Conservation (phyloP, 768 basidiomycete species). For the Amanita molliuscula region DNA sequence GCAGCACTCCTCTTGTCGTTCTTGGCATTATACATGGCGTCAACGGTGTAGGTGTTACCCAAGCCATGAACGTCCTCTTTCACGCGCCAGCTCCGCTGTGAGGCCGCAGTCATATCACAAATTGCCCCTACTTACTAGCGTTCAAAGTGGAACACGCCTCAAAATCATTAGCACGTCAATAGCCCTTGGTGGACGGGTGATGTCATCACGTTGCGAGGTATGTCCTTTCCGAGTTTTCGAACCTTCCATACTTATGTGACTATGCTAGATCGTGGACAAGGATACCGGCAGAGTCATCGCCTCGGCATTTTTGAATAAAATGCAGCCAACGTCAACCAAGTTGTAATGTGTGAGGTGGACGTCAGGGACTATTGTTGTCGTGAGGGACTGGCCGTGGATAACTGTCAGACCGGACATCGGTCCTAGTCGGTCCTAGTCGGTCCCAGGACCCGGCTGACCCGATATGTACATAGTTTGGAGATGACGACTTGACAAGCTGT, state of each 20-base stretch:
- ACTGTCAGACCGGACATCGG: neutral
- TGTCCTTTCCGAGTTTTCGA: slow-evolving; percentile 11
- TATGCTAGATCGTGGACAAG: slow-evolving; percentile 45
- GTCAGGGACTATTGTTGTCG: neutral
- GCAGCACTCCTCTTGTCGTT: slow-evolving; percentile 57
- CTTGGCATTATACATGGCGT: slow-evolving; percentile 47
- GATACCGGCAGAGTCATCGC: slow-evolving; percentile 48
- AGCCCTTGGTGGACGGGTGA: slow-evolving; percentile 56
- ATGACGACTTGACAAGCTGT: neutral
- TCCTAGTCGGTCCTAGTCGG: neutral
- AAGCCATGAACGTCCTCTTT: slow-evolving; percentile 59
- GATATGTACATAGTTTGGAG: neutral
- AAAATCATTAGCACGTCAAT: slow-evolving; percentile 55
- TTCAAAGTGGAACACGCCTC: slow-evolving; percentile 43
- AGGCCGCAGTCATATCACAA: slow-evolving; percentile 16
- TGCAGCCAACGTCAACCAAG: slow-evolving; percentile 51
- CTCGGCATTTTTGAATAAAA: slow-evolving; percentile 61
- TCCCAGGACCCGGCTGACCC: neutral
- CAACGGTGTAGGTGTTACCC: slow-evolving; percentile 70
- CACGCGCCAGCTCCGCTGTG: slow-evolving; percentile 59
- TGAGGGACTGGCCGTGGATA: neutral
- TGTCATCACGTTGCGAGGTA: slow-evolving; percentile 67
- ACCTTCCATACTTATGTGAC: slow-evolving; percentile 1
- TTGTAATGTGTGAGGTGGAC: slow-evolving; percentile 19
- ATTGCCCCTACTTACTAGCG: slow-evolving; percentile 6